phyloP scores from a whole-genome alignment of 257 asterid species.

The Ilex asprella region DNA sequence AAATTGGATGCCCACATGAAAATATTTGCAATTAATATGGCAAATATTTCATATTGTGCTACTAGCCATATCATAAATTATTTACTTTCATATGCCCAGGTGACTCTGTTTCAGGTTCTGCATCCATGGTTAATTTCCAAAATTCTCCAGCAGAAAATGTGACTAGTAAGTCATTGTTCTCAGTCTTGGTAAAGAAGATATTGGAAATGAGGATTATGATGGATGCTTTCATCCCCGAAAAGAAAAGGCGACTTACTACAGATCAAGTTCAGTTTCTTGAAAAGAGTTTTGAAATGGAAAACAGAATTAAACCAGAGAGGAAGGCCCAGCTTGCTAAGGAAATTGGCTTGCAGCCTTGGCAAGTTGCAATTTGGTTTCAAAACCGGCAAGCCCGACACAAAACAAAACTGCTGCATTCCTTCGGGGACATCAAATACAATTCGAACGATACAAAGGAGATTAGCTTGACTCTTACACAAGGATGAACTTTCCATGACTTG shows the following conservation, averaged over 20 bases:
- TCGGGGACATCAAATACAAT: too few relatives aligned
- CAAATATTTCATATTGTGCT: not conserved
- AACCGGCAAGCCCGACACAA: slow-evolving; percentile 73
- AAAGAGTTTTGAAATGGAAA: slow-evolving; percentile 63
- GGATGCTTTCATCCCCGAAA: slow-evolving; percentile 52
- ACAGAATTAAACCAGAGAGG: slow-evolving; percentile 76
- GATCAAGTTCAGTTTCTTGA: slow-evolving; percentile 78
- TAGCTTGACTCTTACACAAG: too few relatives aligned
- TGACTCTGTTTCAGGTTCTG: slow-evolving; percentile 39
- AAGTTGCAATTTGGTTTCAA: slow-evolving; percentile 90
- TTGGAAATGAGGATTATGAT: slow-evolving; percentile 38
- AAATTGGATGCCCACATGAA: not conserved
- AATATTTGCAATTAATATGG: too few relatives aligned
- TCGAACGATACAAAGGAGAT: too few relatives aligned
- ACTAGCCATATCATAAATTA: not conserved
- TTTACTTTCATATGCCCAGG: not conserved
- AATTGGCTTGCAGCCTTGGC: slow-evolving; percentile 65
- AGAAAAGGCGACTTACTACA: slow-evolving; percentile 57
- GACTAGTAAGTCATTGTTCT: slow-evolving; percentile 24
- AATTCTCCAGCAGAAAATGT: slow-evolving; percentile 22
- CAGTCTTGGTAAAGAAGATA: slow-evolving; percentile 32
- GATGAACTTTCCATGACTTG: too few relatives aligned
- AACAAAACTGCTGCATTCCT: slow-evolving; percentile 32
- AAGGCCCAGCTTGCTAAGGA: slow-evolving; percentile 67
- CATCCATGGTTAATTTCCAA: slow-evolving; percentile 51